phyloP scores from a whole-genome alignment of 768 basidiomycete species.

The Crepidotus variabilis region DNA sequence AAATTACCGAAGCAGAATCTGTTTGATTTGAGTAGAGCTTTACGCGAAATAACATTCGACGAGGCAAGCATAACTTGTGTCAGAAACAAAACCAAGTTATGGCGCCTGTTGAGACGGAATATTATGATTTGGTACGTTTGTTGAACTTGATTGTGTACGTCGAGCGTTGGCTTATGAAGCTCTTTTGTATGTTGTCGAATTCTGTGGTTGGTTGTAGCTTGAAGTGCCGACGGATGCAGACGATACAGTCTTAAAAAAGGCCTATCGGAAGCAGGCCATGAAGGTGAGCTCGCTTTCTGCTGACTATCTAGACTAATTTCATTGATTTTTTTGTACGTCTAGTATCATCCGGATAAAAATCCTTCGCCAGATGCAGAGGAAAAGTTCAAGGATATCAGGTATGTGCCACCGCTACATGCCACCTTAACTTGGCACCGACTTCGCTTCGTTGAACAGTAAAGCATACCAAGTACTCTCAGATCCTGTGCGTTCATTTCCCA shows the following conservation, averaged over 20 bases:
- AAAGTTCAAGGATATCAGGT: constrained; percentile 97
- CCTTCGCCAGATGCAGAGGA: constrained; percentile 88
- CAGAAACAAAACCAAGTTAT: constrained; percentile 28
- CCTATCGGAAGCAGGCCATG: constrained; percentile 92
- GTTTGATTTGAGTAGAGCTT: no score
- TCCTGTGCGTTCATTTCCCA: constrained; percentile 45
- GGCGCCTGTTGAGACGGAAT: constrained; percentile 89
- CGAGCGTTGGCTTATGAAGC: constrained; percentile 18
- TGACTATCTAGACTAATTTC: not conserved
- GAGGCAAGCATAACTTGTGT: no score
- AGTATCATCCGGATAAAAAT: constrained; percentile 98
- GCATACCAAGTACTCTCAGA: constrained; percentile 93
- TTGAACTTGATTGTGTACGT: no score
- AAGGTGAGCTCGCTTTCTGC: constrained; percentile 48
- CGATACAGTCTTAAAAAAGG: constrained; percentile 88
- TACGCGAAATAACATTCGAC: no score
- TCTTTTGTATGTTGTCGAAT: constrained; percentile 2
- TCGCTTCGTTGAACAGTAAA: constrained; percentile 49
- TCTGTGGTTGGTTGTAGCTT: constrained; percentile 41
- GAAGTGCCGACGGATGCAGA: constrained; percentile 69
- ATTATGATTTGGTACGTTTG: constrained; percentile 69
- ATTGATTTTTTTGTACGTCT: constrained; percentile 3
- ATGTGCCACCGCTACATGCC: constrained; percentile 11
- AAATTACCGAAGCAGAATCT: not conserved
- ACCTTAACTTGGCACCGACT: constrained; percentile 1